A percentile compares a stretch with the other conserved stretches of the same genome.
Evolutionary conservation across 345 rosid genomes (phyloP).

Genomic region (Odontarrhena argentea): DNA sequence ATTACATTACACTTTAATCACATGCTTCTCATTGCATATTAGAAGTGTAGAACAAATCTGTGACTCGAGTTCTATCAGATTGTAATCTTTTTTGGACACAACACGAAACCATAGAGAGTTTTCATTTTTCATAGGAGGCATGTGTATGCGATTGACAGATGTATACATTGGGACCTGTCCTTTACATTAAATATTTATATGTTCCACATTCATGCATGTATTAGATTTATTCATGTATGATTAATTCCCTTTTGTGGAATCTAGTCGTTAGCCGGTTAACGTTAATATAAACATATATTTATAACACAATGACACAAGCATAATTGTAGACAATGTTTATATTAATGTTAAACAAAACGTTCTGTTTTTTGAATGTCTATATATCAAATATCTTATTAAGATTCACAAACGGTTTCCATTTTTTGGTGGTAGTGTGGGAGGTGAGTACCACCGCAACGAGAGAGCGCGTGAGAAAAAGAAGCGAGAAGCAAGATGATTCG

Average conservation of each 20-base stretch:
- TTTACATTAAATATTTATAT: not conserved
- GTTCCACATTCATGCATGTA: slow-evolving; percentile 19
- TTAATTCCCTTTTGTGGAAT: not conserved
- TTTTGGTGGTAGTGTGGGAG: not conserved
- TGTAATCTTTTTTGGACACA: slow-evolving; percentile 14
- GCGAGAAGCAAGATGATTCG: not conserved
- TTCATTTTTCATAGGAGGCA: slow-evolving; percentile 26
- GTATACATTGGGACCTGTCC: slow-evolving; percentile 26
- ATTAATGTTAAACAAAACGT: too few species aligned
- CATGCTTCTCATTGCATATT: not conserved
- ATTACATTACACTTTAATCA: not conserved
- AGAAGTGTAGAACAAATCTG: not conserved
- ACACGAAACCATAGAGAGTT: slow-evolving; percentile 13
- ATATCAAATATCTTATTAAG: too few species aligned
- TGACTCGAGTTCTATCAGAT: not conserved
- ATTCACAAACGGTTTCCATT: too few species aligned
- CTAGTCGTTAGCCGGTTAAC: not conserved
- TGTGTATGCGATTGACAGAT: slow-evolving; percentile 22
- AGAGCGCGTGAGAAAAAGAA: slow-evolving; percentile 7
- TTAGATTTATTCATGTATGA: slow-evolving; percentile 14
- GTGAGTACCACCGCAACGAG: slow-evolving; percentile 9
- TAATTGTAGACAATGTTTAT: too few species aligned
- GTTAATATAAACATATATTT: too few species aligned
- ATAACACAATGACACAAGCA: not conserved
- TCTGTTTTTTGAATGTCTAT: too few species aligned